Conservation (phyloP, 768 basidiomycete genomes). For the Auriculariales sp. region DNA sequence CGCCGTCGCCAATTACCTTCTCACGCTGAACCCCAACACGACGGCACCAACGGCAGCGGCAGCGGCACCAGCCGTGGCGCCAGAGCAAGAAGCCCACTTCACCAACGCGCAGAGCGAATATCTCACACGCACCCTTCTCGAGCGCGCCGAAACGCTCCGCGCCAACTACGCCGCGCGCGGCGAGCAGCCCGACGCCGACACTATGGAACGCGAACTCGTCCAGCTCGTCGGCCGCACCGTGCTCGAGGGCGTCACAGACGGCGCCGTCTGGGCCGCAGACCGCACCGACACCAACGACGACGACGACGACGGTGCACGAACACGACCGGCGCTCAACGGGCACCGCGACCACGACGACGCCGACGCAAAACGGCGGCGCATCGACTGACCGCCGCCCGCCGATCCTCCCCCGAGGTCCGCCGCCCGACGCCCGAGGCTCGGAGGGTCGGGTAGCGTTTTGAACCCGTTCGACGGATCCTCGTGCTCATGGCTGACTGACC, state of each 20-base stretch:
- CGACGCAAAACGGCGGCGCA: conserved; percentile 1
- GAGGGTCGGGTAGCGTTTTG: no score
- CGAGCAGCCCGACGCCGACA: conserved; percentile 39
- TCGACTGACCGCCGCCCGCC: background rate
- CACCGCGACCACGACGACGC: conserved; percentile 1
- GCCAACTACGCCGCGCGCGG: conserved; percentile 24
- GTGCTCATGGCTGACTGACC: no score
- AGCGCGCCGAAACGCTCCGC: conserved; percentile 43
- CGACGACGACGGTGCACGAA: background rate
- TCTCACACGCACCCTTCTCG: conserved; percentile 53
- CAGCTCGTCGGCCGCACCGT: conserved; percentile 50
- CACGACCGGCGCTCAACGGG: no score
- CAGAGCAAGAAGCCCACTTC: conserved; percentile 48
- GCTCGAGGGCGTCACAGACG: conserved; percentile 47
- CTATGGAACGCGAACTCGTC: conserved; percentile 46
- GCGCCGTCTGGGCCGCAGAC: conserved; percentile 14
- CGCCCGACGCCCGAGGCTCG: no score
- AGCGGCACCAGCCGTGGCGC: conserved; percentile 8
- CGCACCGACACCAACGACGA: background rate
- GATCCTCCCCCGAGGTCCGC: no score
- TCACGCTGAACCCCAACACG: conserved; percentile 21
- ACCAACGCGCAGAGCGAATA: conserved; percentile 35
- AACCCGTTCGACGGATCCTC: no score
- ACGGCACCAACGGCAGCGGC: no score
- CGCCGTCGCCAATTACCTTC: conserved; percentile 47